phyloP scores from a whole-genome alignment of 1,284 basidiomycete species.

The Naganishia sp. region DNA sequence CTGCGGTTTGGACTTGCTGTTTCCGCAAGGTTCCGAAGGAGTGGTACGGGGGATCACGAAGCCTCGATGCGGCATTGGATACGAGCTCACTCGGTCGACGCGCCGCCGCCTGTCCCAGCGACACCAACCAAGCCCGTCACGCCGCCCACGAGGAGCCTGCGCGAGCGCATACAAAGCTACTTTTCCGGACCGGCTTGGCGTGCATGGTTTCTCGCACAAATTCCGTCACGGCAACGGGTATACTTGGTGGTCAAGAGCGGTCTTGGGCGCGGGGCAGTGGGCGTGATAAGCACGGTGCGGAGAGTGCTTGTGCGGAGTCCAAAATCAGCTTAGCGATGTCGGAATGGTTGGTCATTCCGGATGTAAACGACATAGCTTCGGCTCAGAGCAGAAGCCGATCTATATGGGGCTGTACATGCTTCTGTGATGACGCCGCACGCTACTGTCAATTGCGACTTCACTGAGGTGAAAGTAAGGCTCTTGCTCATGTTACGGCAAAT shows the following conservation, averaged over 20 bases:
- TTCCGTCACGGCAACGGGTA: conserved; percentile 2
- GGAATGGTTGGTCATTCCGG: not conserved
- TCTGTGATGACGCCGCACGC: no score
- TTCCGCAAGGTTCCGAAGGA: not conserved
- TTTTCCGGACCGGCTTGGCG: conserved; percentile 5
- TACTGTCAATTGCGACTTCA: no score
- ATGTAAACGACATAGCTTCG: no score
- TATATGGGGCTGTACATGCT: no score
- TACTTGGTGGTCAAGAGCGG: not conserved
- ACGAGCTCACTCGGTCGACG: conserved; percentile 1
- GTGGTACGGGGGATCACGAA: not conserved
- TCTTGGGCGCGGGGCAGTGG: not conserved
- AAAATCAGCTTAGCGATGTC: not conserved
- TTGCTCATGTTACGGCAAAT: no score
- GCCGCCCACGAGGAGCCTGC: not conserved
- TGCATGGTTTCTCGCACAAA: not conserved
- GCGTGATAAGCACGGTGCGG: not conserved
- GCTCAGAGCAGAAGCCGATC: not conserved
- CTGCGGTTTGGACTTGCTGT: conserved; percentile 18
- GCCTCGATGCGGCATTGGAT: not conserved
- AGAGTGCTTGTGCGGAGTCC: not conserved
- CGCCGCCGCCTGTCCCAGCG: not conserved
- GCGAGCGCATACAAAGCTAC: not conserved
- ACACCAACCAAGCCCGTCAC: not conserved
- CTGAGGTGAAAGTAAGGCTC: no score